Percentiles rank a stretch among this genome's conserved stretches.
These are phyloP conservation scores for Phytophthora pini DNA, from an alignment of 352 stramenopile genomes.

Conservation along the genomic window DNA sequence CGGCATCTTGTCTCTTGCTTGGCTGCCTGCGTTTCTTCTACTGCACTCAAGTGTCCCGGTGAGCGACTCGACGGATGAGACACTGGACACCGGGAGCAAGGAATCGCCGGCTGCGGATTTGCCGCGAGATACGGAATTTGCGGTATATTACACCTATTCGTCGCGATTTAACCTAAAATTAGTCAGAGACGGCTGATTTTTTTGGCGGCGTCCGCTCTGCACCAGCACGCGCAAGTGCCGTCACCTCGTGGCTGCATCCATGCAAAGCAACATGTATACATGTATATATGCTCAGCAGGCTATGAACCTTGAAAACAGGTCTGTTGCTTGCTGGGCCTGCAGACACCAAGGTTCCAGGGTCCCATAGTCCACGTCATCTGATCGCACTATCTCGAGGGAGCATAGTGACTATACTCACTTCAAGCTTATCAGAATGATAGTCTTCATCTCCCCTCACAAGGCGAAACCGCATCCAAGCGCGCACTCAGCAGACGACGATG, in stretches of 20 bases:
- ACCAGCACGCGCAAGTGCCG: background rate
- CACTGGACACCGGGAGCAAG: slow-evolving; percentile 12
- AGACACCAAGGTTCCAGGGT: background rate
- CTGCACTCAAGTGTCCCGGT: slow-evolving; percentile 6
- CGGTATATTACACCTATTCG: slow-evolving; percentile 2
- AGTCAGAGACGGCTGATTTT: slow-evolving; percentile 2
- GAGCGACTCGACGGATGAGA: slow-evolving; percentile 24
- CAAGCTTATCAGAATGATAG: slow-evolving; percentile 6
- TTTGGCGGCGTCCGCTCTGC: slow-evolving; percentile 1
- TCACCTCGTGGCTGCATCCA: slow-evolving; percentile 4
- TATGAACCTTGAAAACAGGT: too few species aligned
- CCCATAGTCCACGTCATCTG: slow-evolving; percentile 11
- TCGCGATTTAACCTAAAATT: background rate
- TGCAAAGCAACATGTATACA: background rate
- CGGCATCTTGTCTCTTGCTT: slow-evolving; percentile 57
- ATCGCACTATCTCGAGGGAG: slow-evolving; percentile 16
- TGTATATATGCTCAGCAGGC: background rate
- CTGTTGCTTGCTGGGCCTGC: too few species aligned
- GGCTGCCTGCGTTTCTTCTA: slow-evolving; percentile 20
- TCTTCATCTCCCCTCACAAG: slow-evolving; percentile 14
- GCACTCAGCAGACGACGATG: slow-evolving; percentile 29
- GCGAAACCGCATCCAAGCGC: slow-evolving; percentile 41
- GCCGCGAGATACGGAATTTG: slow-evolving; percentile 7
- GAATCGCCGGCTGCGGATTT: slow-evolving; percentile 9
- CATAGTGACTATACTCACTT: slow-evolving; percentile 11